Evolutionary conservation across 2,329 filamentous ascomycete species (phyloP), one percentile per base, ranked within the genome.

Genomic region (Alternaria postmessia): DNA sequence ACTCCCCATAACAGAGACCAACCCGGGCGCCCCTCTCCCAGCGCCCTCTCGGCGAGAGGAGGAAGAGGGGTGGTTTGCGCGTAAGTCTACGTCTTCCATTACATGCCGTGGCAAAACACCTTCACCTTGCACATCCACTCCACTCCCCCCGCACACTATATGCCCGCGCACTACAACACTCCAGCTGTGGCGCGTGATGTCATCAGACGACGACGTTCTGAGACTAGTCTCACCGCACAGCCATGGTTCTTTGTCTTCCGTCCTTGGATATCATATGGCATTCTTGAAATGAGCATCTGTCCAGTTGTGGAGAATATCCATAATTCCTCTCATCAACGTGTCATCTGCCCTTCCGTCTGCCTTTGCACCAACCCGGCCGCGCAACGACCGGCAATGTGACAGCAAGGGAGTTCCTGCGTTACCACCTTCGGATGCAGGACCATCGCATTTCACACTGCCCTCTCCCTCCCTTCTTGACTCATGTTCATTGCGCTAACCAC

Each of bases 1-100:
- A 78, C 88, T 99, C 51, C 94, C 95, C 57, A 95, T 92, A 52
- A 89, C 89, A 69, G 94, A 97, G 26, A 64, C 67, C 62, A 86
- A 86, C 68, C 85, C 92, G 36, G 93, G 93, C 49, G 93, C 94
- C 66, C 93, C 94, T 67, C 82, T 97, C 51, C 94, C 94, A 53
- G 93, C 93, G 62, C 88, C 92, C 63, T 92, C 80, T 75, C 87
- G 94, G 74, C 89, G 94, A 71, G 94, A 97, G 76, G 95, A 98
- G 80, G 94, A 98, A 77, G 95, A 97, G 81, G 92, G 90, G 66
- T 97, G 92, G 89, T 94, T 97, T 87, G 90, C 91, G 74, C 84
- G 95, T 99, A 88, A 94, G 95, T 75, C 54, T 63, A 36, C 53
- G 46, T 88, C 72, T 78, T 47, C 61, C 59, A 54, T 71, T 62